Percentiles rank a stretch among this genome's conserved stretches.
These are phyloP conservation scores for Aspergillus fumigatiaffinis DNA, from an alignment of 2,329 filamentous ascomycete genomes.

Conservation along the genomic window DNA sequence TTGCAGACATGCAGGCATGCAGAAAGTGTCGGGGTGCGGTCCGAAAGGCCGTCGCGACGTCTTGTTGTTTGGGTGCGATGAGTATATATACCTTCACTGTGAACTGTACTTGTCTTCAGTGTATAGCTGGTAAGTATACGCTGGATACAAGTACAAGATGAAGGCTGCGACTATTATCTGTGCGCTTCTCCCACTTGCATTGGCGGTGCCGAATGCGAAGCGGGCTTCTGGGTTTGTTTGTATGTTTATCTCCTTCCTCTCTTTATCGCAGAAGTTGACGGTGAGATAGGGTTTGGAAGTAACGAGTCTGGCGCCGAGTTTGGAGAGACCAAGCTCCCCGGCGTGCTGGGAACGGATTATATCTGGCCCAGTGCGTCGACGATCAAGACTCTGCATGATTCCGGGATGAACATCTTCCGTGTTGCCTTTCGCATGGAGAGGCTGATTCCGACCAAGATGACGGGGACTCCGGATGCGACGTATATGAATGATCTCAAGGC, in stretches of 20 bases:
- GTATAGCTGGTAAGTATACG: not conserved
- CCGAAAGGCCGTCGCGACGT: not conserved
- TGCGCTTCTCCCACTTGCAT: constrained; percentile 3
- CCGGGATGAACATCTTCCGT: constrained; percentile 58
- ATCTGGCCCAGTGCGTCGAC: constrained; percentile 55
- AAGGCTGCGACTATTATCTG: not conserved
- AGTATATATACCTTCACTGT: not conserved
- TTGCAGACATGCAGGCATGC: not conserved
- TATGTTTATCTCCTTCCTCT: not conserved
- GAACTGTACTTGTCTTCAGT: not conserved
- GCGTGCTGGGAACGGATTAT: constrained; percentile 55
- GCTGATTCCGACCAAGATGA: constrained; percentile 44
- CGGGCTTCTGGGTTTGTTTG: constrained; percentile 11
- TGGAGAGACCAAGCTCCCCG: constrained; percentile 55
- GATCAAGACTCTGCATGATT: constrained; percentile 48
- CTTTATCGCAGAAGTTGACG: not conserved
- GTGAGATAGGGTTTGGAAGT: constrained; percentile 39
- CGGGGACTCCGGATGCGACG: constrained; percentile 37
- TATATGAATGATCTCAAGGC: constrained; percentile 42
- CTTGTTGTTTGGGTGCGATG: not conserved
- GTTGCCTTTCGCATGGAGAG: constrained; percentile 56
- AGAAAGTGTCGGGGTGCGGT: not conserved
- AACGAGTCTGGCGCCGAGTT: constrained; percentile 65
- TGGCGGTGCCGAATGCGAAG: constrained; percentile 8
- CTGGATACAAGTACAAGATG: not conserved